phyloP scores from a whole-genome alignment of 2,329 filamentous ascomycete genomes.

The Lizonia empirigonia region DNA sequence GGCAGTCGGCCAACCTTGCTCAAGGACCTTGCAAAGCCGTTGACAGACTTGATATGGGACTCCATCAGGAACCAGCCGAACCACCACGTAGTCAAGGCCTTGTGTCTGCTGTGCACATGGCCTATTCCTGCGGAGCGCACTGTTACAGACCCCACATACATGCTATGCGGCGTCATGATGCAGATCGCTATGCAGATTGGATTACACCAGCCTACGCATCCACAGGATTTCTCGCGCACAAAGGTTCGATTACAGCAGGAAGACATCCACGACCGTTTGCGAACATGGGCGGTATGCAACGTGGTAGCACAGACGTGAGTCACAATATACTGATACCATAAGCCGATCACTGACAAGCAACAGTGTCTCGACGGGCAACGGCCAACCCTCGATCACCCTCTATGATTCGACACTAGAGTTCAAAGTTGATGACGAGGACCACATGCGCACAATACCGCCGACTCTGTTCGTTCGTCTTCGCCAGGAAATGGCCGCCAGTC shows the following conservation, averaged over 20 bases:
- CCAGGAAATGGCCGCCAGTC: constrained; percentile 47
- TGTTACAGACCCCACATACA: constrained; percentile 79
- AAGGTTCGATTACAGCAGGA: constrained; percentile 77
- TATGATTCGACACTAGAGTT: constrained; percentile 73
- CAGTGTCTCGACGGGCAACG: constrained; percentile 80
- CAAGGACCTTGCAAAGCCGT: constrained; percentile 66
- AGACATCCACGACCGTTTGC: constrained; percentile 77
- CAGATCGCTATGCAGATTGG: constrained; percentile 84
- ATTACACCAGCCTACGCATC: constrained; percentile 78
- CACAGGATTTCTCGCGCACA: constrained; percentile 80
- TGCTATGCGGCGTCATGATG: constrained; percentile 83
- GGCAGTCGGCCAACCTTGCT: constrained; percentile 67
- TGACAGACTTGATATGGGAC: constrained; percentile 75
- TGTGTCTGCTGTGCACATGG: constrained; percentile 82
- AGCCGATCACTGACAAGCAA: constrained; percentile 17
- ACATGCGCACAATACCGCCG: constrained; percentile 46
- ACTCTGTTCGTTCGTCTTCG: constrained; percentile 45
- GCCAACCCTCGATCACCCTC: constrained; percentile 77
- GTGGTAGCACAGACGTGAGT: constrained; percentile 74
- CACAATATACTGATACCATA: neutral
- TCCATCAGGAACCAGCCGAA: constrained; percentile 79
- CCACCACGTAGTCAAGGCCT: constrained; percentile 80
- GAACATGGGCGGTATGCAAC: constrained; percentile 85
- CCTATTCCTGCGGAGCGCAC: constrained; percentile 82
- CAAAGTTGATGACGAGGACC: constrained; percentile 44